Percentiles rank a stretch among this genome's conserved stretches.
Evolutionary conservation across 2,329 filamentous ascomycete genomes (phyloP).

Genomic region (Laburnicola sp.): DNA sequence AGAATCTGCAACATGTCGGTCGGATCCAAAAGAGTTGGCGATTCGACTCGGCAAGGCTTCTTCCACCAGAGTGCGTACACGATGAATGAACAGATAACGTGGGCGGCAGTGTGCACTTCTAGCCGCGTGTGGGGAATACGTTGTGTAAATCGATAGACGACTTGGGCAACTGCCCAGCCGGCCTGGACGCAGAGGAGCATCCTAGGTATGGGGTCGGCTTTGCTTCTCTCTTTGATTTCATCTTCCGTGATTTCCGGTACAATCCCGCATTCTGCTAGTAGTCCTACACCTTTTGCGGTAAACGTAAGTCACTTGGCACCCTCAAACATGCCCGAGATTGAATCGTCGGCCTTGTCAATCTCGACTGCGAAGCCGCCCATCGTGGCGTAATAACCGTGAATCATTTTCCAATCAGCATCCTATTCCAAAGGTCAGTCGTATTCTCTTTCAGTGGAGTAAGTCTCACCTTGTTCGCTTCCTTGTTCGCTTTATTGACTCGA

Average conservation of each 20-base stretch:
- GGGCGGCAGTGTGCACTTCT: constrained; percentile 63
- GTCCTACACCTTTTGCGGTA: constrained; percentile 7
- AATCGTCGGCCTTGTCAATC: constrained; percentile 5
- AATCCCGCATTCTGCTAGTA: constrained; percentile 10
- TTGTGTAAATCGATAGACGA: constrained; percentile 14
- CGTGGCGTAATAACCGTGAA: constrained; percentile 4
- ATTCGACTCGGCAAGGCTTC: constrained; percentile 23
- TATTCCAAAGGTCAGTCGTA: not conserved
- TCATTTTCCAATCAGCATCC: not conserved
- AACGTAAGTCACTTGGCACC: constrained; percentile 8
- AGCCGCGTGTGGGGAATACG: constrained; percentile 54
- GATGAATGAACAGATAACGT: constrained; percentile 27
- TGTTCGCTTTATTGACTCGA: constrained; percentile 6
- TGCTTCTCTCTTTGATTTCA: constrained; percentile 25
- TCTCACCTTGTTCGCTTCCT: not conserved
- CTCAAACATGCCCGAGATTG: constrained; percentile 3
- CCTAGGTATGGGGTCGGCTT: constrained; percentile 20
- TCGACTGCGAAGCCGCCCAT: constrained; percentile 15
- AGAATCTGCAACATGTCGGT: constrained; percentile 17
- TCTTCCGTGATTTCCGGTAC: constrained; percentile 11
- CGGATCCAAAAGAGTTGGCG: constrained; percentile 14
- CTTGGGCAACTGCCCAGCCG: constrained; percentile 32
- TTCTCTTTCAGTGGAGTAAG: not conserved
- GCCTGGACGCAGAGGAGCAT: constrained; percentile 23
- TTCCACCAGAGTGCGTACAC: constrained; percentile 36